A percentile compares a stretch with the other conserved stretches of the same genome.
Conservation (phyloP, 2,329 filamentous ascomycete species). For the Aureobasidium uvarum region DNA sequence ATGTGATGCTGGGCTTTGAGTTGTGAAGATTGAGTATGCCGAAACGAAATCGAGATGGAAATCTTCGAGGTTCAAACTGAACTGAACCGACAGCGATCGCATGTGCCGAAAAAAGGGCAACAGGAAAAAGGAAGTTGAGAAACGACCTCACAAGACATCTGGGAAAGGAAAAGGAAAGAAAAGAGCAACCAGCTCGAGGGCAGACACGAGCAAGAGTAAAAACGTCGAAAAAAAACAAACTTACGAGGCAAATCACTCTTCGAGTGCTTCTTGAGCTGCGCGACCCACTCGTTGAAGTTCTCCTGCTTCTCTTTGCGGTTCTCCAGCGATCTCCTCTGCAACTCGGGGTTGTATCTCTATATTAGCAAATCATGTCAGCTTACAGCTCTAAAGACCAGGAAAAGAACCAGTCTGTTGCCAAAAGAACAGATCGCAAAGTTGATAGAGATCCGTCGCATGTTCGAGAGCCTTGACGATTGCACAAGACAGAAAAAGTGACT, state of each 20-base stretch:
- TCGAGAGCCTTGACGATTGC: neutral
- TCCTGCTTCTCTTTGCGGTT: conserved; percentile 70
- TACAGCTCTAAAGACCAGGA: neutral
- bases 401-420: neutral
- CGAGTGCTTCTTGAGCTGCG: conserved; percentile 78
- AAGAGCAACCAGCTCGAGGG: neutral
- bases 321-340: conserved; percentile 86
- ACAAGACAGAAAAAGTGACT: conserved; percentile 14
- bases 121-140: too few species aligned
- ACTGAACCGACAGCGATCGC: neutral
- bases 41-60: neutral
- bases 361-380: conserved; percentile 19
- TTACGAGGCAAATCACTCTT: conserved; percentile 89
- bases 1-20: neutral
- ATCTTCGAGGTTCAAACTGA: neutral
- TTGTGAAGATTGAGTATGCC: neutral
- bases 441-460: neutral
- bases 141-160: neutral
- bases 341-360: conserved; percentile 84
- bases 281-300: conserved; percentile 88
- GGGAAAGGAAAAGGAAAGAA: neutral
- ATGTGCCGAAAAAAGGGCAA: too few species aligned
- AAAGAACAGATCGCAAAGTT: neutral
- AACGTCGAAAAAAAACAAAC: conserved; percentile 44
- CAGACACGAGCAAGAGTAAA: too few species aligned